These are phyloP conservation scores for Curvularia hawaiiensis DNA, from an alignment of 2,329 filamentous ascomycete genomes.

Conservation along the genomic window DNA sequence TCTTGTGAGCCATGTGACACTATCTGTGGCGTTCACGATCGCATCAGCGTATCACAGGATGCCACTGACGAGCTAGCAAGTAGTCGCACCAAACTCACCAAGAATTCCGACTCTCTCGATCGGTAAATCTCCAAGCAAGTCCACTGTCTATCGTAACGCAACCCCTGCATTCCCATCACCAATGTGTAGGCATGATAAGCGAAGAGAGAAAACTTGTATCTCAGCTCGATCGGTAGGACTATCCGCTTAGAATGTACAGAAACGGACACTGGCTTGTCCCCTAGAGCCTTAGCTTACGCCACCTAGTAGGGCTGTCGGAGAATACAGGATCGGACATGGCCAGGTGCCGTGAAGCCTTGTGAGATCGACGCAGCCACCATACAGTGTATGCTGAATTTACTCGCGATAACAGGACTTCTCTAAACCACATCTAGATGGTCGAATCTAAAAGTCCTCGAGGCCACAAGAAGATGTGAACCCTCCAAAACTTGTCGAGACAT, in stretches of 20 bases:
- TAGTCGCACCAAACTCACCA: not conserved
- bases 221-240: not conserved
- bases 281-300: not conserved
- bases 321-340: not conserved
- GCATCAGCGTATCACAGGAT: not conserved
- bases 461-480: not conserved
- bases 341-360: not conserved
- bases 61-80: not conserved
- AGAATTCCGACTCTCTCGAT: not conserved
- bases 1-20: not conserved
- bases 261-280: not conserved
- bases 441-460: no score
- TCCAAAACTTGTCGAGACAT: not conserved
- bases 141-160: not conserved
- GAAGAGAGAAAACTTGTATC: not conserved
- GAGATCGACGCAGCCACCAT: not conserved
- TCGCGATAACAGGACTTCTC: not conserved
- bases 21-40: not conserved
- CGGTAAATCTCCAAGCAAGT: not conserved
- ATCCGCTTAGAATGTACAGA: not conserved
- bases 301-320: not conserved
- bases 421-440: not conserved
- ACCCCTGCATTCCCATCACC: not conserved
- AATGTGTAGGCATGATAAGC: not conserved
- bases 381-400: not conserved